phyloP scores from a whole-genome alignment of 2,329 filamentous ascomycete species.

The Stemphylium beticola region DNA sequence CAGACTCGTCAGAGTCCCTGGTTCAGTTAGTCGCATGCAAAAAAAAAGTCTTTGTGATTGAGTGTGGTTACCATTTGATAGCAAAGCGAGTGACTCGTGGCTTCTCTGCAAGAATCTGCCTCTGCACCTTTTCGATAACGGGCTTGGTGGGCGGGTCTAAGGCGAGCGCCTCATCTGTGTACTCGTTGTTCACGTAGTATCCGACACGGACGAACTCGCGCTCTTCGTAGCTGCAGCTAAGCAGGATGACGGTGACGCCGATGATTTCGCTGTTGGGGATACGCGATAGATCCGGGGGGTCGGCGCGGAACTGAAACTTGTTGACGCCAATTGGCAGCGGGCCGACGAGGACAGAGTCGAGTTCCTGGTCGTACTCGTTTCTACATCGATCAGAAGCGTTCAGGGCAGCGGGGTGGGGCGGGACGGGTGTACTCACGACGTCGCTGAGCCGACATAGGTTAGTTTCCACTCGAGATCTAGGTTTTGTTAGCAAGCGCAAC shows the following conservation, averaged over 20 bases:
- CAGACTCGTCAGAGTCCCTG: conserved; percentile 97
- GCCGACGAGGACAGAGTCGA: conserved; percentile 93
- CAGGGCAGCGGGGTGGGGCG: neutral
- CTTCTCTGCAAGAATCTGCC: conserved; percentile 96
- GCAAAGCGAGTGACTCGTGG: conserved; percentile 95
- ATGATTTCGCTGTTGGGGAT: conserved; percentile 96
- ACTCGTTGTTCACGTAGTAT: conserved; percentile 99
- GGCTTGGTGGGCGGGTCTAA: conserved; percentile 91
- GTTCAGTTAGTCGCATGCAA: conserved; percentile 23
- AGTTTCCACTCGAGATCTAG: conserved; percentile 98
- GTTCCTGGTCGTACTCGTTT: conserved; percentile 96
- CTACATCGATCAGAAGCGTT: conserved; percentile 53
- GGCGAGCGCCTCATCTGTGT: conserved; percentile 87
- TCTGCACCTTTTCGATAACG: conserved; percentile 86
- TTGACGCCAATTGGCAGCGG: conserved; percentile 98
- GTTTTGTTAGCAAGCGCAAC: conserved; percentile 21
- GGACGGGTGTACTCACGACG: conserved; percentile 70
- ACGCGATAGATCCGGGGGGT: conserved; percentile 84
- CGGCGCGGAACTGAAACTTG: conserved; percentile 98
- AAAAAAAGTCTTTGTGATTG: neutral
- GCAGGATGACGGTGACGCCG: conserved; percentile 93
- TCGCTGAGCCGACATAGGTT: conserved; percentile 97
- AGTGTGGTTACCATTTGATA: conserved; percentile 84
- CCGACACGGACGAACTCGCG: conserved; percentile 97
- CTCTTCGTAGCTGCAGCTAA: conserved; percentile 95